Conservation (phyloP, 75 land plant genomes). For the Ceratopteris richardii region DNA sequence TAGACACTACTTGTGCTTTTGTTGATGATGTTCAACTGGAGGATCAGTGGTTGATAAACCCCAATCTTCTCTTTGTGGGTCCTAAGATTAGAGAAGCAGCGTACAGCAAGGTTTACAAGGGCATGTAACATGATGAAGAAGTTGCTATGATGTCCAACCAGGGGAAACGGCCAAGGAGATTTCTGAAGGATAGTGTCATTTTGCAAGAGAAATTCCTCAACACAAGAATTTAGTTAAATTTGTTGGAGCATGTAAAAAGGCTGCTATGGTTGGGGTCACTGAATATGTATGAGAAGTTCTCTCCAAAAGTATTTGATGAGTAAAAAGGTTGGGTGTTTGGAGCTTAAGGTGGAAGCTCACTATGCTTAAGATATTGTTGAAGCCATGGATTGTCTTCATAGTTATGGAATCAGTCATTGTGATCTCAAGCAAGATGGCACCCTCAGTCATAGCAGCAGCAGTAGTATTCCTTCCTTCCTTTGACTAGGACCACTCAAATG, state of each 20-base stretch:
- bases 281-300: constrained; percentile 20
- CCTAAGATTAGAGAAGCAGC: constrained; percentile 38
- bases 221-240: constrained; percentile 33
- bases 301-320: constrained; percentile 22
- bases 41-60: too few relatives aligned
- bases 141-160: constrained; percentile 21
- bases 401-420: constrained; percentile 25
- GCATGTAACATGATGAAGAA: constrained; percentile 18
- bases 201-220: constrained; percentile 26
- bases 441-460: too few relatives aligned
- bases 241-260: constrained; percentile 26
- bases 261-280: constrained; percentile 23
- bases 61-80: too few relatives aligned
- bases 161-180: constrained; percentile 23
- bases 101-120: constrained; percentile 40
- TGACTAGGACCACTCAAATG: too few relatives aligned
- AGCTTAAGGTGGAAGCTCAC: constrained; percentile 11
- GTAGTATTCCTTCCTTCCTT: too few relatives aligned
- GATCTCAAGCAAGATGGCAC: constrained; percentile 51
- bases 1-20: too few relatives aligned
- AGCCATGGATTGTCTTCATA: too few relatives aligned
- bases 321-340: constrained; percentile 13
- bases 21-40: too few relatives aligned
- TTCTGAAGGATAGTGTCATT: constrained; percentile 19
- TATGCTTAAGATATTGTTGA: constrained; percentile 25